These are phyloP conservation scores for Saprolegnia parasitica DNA, from an alignment of 352 stramenopile genomes.

Conservation along the genomic window DNA sequence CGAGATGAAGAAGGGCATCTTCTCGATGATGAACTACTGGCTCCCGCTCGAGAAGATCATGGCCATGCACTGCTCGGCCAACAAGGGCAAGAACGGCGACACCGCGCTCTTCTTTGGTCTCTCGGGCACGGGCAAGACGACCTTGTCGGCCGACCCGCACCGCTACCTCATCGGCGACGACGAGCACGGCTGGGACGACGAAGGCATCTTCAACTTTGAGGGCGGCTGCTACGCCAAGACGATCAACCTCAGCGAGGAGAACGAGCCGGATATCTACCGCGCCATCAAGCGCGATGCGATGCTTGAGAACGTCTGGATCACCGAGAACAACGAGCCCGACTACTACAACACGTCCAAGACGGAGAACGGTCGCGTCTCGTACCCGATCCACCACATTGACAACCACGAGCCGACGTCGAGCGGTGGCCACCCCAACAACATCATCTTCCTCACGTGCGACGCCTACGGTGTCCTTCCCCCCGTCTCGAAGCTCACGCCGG, in stretches of 20 bases:
- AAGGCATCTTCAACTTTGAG: conserved; percentile 99
- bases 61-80: conserved; percentile 98
- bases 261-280: conserved; percentile 97
- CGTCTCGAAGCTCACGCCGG: conserved; percentile 90
- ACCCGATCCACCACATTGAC: conserved; percentile 98
- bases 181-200: conserved; percentile 97
- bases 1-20: conserved; percentile 99
- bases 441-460: conserved; percentile 98
- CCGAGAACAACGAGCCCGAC: conserved; percentile 79
- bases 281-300: conserved; percentile 96
- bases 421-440: conserved; percentile 93
- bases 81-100: conserved; percentile 95
- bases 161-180: conserved; percentile 75
- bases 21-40: conserved; percentile 99
- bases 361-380: conserved; percentile 98
- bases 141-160: conserved; percentile 86
- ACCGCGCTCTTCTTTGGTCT: conserved; percentile 98
- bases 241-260: conserved; percentile 94
- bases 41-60: conserved; percentile 93
- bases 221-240: conserved; percentile 99
- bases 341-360: conserved; percentile 96
- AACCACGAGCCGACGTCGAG: conserved; percentile 86
- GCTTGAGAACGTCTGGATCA: conserved; percentile 94
- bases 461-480: conserved; percentile 97
- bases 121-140: conserved; percentile 88